Percentiles rank a stretch among this genome's conserved stretches.
Conservation (phyloP, 208 protist species). For the Trypanosoma mega region DNA sequence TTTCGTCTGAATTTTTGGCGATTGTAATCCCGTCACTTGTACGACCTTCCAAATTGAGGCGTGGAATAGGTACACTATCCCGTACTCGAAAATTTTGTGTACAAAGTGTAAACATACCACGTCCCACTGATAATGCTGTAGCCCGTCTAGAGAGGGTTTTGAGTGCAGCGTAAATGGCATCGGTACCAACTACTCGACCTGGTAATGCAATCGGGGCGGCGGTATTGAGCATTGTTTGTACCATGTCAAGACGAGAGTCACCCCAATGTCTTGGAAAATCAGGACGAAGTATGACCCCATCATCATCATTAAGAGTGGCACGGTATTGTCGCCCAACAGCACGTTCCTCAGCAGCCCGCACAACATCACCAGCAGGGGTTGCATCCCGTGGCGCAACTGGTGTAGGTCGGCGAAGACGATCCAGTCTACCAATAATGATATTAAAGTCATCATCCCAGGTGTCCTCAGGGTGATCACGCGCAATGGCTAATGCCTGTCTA, state of each 20-base stretch:
- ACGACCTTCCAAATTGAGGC: slow-evolving; percentile 61
- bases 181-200: slow-evolving; percentile 45
- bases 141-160: slow-evolving; percentile 42
- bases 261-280: slow-evolving; percentile 74
- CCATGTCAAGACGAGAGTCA: slow-evolving; percentile 64
- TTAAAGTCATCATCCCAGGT: slow-evolving; percentile 47
- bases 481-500: slow-evolving; percentile 47
- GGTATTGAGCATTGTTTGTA: slow-evolving; percentile 79
- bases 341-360: slow-evolving; percentile 61
- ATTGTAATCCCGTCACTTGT: slow-evolving; percentile 70
- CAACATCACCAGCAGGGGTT: slow-evolving; percentile 44
- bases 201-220: slow-evolving; percentile 55
- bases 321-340: slow-evolving; percentile 46
- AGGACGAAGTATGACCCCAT: slow-evolving; percentile 72
- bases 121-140: slow-evolving; percentile 58
- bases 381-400: not conserved
- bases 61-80: slow-evolving; percentile 80
- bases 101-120: slow-evolving; percentile 84
- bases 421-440: slow-evolving; percentile 62
- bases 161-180: slow-evolving; percentile 51
- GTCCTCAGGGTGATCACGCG: slow-evolving; percentile 36
- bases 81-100: slow-evolving; percentile 76
- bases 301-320: slow-evolving; percentile 60
- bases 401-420: slow-evolving; percentile 32
- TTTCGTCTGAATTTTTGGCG: slow-evolving; percentile 48